Evolutionary conservation across 441 rosid genomes (phyloP).

Genomic region (Raphanus hybrid): DNA sequence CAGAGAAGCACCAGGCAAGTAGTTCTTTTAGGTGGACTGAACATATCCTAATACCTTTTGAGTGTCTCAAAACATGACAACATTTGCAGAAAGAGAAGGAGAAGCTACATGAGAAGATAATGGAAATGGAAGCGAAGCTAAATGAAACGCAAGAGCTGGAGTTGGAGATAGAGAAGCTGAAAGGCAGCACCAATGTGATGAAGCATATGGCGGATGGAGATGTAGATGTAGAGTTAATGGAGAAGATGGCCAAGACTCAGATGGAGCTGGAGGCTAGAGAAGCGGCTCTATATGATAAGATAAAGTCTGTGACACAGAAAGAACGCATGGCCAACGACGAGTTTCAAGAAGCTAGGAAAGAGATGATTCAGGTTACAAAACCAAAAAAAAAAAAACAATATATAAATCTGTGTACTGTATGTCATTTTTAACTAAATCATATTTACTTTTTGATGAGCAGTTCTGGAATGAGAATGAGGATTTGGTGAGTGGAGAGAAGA

Average conservation of each 20-base stretch:
- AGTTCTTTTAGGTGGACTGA: not conserved
- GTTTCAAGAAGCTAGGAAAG: conserved; percentile 67
- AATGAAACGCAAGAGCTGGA: conserved; percentile 71
- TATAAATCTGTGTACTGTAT: not conserved
- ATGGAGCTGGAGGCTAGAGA: conserved; percentile 57
- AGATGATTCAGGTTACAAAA: conserved; percentile 50
- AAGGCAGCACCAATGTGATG: conserved; percentile 61
- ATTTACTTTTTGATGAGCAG: not conserved
- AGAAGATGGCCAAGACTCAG: conserved; percentile 46
- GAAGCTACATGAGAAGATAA: conserved; percentile 51
- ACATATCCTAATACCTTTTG: not conserved
- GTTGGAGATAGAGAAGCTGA: conserved; percentile 71
- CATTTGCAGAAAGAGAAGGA: conserved; percentile 63
- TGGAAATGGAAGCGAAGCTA: conserved; percentile 59
- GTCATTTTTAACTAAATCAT: not conserved
- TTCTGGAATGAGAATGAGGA: conserved; percentile 43
- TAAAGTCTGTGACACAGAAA: not conserved
- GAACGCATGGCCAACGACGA: conserved; percentile 54
- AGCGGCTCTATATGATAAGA: conserved; percentile 30
- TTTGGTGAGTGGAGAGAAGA: conserved; percentile 6
- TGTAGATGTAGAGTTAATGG: conserved; percentile 39
- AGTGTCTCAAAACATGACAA: conserved; percentile 6
- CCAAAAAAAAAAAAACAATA: not conserved
- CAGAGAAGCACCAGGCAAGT: conserved; percentile 65
- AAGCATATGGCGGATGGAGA: conserved; percentile 65